Conservation (phyloP, 371 early-diverging fungal genomes). For the Gilbertella persicaria region DNA sequence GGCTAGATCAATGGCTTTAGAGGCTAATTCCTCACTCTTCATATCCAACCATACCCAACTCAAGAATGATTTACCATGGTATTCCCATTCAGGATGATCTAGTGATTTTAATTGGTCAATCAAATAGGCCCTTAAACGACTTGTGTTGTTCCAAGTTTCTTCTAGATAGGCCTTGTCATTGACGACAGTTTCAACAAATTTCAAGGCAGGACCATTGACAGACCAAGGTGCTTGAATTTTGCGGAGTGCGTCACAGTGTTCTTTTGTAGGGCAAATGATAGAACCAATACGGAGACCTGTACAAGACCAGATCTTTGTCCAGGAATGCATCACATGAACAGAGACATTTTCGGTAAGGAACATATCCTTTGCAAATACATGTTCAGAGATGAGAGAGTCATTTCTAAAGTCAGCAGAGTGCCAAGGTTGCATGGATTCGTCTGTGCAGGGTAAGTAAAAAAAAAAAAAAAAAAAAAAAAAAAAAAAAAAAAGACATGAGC, state of each 20-base stretch:
- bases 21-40: conserved; percentile 51
- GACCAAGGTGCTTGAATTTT: conserved; percentile 87
- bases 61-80: conserved; percentile 72
- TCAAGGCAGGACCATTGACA: conserved; percentile 81
- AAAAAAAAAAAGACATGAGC: background rate
- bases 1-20: conserved; percentile 64
- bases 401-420: conserved; percentile 71
- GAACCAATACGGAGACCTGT: conserved; percentile 87
- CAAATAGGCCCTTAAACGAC: conserved; percentile 63
- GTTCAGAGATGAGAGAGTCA: conserved; percentile 73
- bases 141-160: conserved; percentile 76
- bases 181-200: conserved; percentile 78
- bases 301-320: conserved; percentile 93
- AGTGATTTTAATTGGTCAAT: conserved; percentile 52
- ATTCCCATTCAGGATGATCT: conserved; percentile 56
- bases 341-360: conserved; percentile 65
- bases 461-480: background rate
- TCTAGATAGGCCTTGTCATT: conserved; percentile 66
- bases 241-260: conserved; percentile 68
- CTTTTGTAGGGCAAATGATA: conserved; percentile 76
- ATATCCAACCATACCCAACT: conserved; percentile 89
- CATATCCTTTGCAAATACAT: conserved; percentile 57
- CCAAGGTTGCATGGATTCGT: conserved; percentile 93
- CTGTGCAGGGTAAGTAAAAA: conserved; percentile 26
- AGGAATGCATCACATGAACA: conserved; percentile 85